Conservation (phyloP, 495 filamentous ascomycete species). For the Penicillium malachiteum region DNA sequence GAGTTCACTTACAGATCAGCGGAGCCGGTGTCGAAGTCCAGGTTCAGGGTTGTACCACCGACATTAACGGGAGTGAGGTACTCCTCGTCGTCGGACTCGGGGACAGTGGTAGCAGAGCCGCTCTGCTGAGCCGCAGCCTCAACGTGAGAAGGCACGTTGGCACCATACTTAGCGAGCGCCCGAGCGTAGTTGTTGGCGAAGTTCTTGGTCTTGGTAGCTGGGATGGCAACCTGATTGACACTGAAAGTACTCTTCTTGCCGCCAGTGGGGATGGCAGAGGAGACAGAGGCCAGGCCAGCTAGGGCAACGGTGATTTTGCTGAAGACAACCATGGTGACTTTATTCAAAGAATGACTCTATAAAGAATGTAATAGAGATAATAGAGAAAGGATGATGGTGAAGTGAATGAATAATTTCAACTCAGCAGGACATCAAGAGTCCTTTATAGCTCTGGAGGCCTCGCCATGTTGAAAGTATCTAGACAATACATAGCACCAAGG, state of each 20-base stretch:
- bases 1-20: conserved; percentile 62
- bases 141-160: conserved; percentile 39
- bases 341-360: conserved; percentile 14
- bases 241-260: conserved; percentile 40
- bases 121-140: conserved; percentile 44
- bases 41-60: conserved; percentile 59
- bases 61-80: conserved; percentile 68
- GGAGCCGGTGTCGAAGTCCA: conserved; percentile 76
- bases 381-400: conserved; percentile 9
- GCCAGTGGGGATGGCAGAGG: conserved; percentile 34
- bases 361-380: conserved; percentile 12
- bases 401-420: conserved; percentile 12
- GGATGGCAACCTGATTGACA: conserved; percentile 35
- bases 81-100: conserved; percentile 58
- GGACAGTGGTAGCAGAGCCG: conserved; percentile 51
- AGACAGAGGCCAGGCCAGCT: conserved; percentile 32
- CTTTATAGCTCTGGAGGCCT: conserved; percentile 27
- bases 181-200: conserved; percentile 42
- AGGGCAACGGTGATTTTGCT: conserved; percentile 35
- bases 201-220: conserved; percentile 31
- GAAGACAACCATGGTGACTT: conserved; percentile 43
- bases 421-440: conserved; percentile 8
- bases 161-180: conserved; percentile 46
- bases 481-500: conserved; percentile 2
- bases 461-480: neutral